These are phyloP conservation scores for Lactifluus echinatus DNA, from an alignment of 768 basidiomycete species.

Conservation along the genomic window DNA sequence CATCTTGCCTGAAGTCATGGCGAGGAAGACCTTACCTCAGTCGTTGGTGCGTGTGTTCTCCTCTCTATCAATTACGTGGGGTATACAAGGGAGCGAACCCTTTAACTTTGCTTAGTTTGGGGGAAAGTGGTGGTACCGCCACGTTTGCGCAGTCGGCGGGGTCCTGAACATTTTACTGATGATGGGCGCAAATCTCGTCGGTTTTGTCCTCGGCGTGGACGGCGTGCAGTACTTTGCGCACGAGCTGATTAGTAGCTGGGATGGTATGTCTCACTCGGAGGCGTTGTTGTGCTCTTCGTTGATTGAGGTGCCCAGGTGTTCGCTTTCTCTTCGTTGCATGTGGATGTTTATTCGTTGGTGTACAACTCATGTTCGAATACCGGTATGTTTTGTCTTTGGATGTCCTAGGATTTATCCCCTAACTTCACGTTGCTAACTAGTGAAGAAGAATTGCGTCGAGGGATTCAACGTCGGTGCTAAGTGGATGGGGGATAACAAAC, in stretches of 20 bases:
- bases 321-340: conserved; percentile 54
- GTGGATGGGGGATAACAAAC: too few relatives aligned
- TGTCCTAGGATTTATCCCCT: background rate
- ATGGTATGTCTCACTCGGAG: conserved; percentile 38
- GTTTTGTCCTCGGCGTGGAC: conserved; percentile 86
- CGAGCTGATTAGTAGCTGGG: conserved; percentile 53
- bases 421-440: conserved; percentile 10
- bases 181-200: conserved; percentile 89
- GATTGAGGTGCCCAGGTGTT: conserved; percentile 37
- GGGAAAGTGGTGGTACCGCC: conserved; percentile 69
- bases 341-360: conserved; percentile 65
- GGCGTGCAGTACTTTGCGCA: conserved; percentile 59
- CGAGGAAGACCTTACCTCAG: conserved; percentile 48
- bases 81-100: too few relatives aligned
- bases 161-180: conserved; percentile 80
- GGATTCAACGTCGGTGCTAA: conserved; percentile 18
- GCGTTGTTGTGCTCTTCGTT: background rate
- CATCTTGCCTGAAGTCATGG: conserved; percentile 76
- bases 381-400: conserved; percentile 40
- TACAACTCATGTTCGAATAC: conserved; percentile 96
- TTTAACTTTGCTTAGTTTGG: conserved; percentile 45
- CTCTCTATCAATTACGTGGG: background rate
- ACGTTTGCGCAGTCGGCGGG: conserved; percentile 73
- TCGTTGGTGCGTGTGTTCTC: conserved; percentile 44
- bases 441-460: conserved; percentile 27